Evolutionary conservation across 106 monocot genomes (phyloP), one percentile per base, ranked within the genome.

Genomic region (Dendrobium huoshanense): DNA sequence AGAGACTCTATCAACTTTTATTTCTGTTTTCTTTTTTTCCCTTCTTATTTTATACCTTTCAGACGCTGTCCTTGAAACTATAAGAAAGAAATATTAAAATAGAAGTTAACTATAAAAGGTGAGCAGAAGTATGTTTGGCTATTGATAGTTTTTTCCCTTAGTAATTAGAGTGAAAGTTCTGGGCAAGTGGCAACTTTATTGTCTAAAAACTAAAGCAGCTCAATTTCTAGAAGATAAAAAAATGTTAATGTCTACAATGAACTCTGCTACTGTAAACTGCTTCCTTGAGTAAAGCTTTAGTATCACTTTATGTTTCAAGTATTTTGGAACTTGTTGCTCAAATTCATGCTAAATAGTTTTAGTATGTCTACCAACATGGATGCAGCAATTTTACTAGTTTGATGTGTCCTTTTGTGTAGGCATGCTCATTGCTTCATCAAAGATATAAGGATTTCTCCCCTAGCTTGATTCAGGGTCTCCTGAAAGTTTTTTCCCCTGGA

Each of bases 381-480:
- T 68, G 68, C 29, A 31, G 8, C 7, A 68, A 68, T 29, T 27
- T 68, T 68, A 1, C 24, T 72, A 7, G 61, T 41, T 64, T 77
- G 3, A 13, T n/a, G 15, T 54, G 49, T 4, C 41, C 31, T 31
- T n/a, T 55, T 82, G 72, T 51, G 68, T 37, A 77, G 80, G 75
- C 76, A 41, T 97, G 94, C 79, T 97, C 97, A 41, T 88, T 97
- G 82, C 90, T 97, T 67, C 97, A 97, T 88, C 97, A 97, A 81
- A 90, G 97, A 82, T 97, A 92, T 92, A 92, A 81, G 75, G 97
- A 97, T 51, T 97, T 97, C 80, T 94, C 97, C 15, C 89, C 92
- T 75, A 92, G 86, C 82, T 88, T 97, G 82, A 80, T 89, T 58
- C 94, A 97, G 80, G 97, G 94, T 15, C 87, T 97, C 29, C 75